These are phyloP conservation scores for Kalaharituber pfeilii DNA, from an alignment of 2,329 filamentous ascomycete species.

Conservation along the genomic window DNA sequence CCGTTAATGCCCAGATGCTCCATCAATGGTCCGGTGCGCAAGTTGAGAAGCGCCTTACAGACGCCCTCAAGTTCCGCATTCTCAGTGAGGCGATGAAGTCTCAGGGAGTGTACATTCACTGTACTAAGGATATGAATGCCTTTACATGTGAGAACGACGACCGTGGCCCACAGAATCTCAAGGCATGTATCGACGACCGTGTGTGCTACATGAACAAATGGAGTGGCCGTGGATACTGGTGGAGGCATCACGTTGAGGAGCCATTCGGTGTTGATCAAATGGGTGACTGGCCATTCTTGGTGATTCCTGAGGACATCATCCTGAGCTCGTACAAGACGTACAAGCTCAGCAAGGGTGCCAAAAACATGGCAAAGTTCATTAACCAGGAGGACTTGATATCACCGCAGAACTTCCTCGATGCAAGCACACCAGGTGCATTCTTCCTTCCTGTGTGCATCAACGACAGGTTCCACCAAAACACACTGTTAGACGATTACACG, in stretches of 20 bases:
- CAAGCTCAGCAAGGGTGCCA: neutral
- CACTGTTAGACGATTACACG: constrained; percentile 6
- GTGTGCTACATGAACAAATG: constrained; percentile 17
- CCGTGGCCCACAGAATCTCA: constrained; percentile 14
- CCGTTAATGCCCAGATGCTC: neutral
- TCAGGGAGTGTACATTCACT: constrained; percentile 11
- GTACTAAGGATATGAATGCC: constrained; percentile 10
- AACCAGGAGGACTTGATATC: neutral
- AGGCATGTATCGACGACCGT: constrained; percentile 11
- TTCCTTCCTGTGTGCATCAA: constrained; percentile 13
- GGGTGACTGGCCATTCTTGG: constrained; percentile 10
- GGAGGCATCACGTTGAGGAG: constrained; percentile 6
- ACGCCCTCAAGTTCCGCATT: constrained; percentile 1
- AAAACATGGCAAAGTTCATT: neutral
- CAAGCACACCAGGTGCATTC: constrained; percentile 8
- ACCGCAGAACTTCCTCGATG: constrained; percentile 4
- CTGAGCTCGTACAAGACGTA: neutral
- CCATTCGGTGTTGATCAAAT: constrained; percentile 8
- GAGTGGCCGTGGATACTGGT: constrained; percentile 9
- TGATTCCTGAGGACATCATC: constrained; percentile 13
- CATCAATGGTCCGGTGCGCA: neutral
- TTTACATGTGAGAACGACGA: constrained; percentile 10
- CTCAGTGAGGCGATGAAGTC: constrained; percentile 1
- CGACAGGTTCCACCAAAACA: constrained; percentile 10
- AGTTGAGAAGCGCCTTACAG: neutral